Evolutionary conservation across 1,139 yeast genomes (phyloP).

Genomic region (Ogataea hybrid): DNA sequence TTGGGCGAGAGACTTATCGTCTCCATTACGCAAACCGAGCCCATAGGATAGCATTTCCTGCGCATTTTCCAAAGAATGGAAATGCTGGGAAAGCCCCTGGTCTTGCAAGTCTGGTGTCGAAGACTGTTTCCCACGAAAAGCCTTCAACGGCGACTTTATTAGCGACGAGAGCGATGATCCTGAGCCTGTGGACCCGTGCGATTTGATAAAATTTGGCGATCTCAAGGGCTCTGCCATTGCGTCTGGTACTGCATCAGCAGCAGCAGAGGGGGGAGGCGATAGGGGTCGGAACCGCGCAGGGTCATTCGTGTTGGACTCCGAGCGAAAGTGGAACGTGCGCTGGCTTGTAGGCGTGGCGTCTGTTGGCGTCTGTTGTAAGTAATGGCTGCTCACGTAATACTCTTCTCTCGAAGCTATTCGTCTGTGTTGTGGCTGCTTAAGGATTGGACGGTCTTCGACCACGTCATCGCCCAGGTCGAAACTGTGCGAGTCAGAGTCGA

Average conservation of each 20-base stretch:
- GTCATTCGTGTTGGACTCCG: background rate
- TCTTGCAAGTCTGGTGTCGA: slow-evolving; percentile 18
- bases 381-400: background rate
- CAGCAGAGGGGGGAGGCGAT: slow-evolving; percentile 7
- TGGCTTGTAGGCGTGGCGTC: background rate
- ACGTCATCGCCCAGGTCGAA: slow-evolving; percentile 14
- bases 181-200: slow-evolving; percentile 8
- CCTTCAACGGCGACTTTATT: slow-evolving; percentile 10
- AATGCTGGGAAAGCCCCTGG: slow-evolving; percentile 48
- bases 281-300: background rate
- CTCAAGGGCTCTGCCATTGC: background rate
- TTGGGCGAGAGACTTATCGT: slow-evolving; percentile 39
- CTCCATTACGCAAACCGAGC: slow-evolving; percentile 58
- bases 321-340: background rate
- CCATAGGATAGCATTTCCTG: slow-evolving; percentile 76
- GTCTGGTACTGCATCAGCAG: background rate
- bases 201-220: slow-evolving; percentile 3
- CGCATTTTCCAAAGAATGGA: slow-evolving; percentile 60
- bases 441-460: slow-evolving; percentile 1
- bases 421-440: slow-evolving; percentile 4
- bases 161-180: slow-evolving; percentile 8
- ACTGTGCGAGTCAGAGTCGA: slow-evolving; percentile 12
- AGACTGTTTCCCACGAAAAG: background rate
- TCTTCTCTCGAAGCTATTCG: slow-evolving; percentile 4
- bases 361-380: background rate